These are phyloP conservation scores for Sisymbrium irio DNA, from an alignment of 345 rosid species.

Conservation along the genomic window DNA sequence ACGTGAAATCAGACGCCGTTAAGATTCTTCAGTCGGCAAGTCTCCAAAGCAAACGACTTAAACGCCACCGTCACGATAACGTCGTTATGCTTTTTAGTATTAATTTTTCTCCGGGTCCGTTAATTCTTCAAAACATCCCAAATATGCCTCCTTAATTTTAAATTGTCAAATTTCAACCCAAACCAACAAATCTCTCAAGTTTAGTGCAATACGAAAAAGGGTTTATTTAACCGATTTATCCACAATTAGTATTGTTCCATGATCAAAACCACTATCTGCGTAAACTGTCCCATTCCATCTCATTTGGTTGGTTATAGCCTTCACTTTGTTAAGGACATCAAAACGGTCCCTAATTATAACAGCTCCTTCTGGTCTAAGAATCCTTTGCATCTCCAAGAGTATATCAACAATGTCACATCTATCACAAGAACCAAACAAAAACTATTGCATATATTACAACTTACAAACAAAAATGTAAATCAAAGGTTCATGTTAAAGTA, in stretches of 20 bases:
- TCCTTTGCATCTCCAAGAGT: conserved; percentile 60
- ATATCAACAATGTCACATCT: conserved; percentile 60
- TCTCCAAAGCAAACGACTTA: neutral
- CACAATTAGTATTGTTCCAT: conserved; percentile 41
- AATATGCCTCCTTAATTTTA: neutral
- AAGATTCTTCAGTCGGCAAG: neutral
- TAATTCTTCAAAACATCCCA: neutral
- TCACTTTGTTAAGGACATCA: conserved; percentile 47
- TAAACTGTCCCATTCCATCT: conserved; percentile 50
- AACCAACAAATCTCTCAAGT: too few species aligned
- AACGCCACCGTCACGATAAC: conserved; percentile 13
- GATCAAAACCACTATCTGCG: conserved; percentile 40
- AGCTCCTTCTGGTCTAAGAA: conserved; percentile 57
- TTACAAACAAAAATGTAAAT: neutral
- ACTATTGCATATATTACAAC: neutral
- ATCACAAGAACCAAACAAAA: neutral
- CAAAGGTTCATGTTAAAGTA: neutral
- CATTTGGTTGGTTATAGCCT: conserved; percentile 41
- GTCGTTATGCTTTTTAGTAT: conserved; percentile 16
- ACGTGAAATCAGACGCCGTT: conserved; percentile 24
- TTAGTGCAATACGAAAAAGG: neutral
- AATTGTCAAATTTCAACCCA: neutral
- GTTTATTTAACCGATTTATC: conserved; percentile 31
- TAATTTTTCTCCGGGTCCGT: neutral
- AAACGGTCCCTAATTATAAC: conserved; percentile 54